Base-by-base conservation (phyloP, 768 basidiomycete species). In the Tylopilus rubrobrunneus region DNA sequence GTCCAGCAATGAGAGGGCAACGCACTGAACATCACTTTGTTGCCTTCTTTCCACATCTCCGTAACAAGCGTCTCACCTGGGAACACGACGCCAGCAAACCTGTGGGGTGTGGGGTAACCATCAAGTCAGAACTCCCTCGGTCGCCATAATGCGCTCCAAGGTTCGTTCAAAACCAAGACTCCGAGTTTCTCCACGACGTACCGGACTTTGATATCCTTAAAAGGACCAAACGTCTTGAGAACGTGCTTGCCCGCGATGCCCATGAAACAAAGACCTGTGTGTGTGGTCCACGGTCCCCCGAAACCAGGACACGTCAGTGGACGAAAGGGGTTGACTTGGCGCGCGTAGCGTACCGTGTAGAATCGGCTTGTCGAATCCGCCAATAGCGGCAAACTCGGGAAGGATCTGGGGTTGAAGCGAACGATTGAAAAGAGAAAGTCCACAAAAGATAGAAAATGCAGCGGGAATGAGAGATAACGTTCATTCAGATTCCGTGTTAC, bases 11-110 rank as follows among this genome's bases (percentile, higher is more conserved):
- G 25, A 53, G 33, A 27, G 40, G 12, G 34, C n/a, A 10, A 80
- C 92, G 67, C 62, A 97, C 93, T 76, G 70, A 99, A 99, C 47
- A 98, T 84, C 51, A 98, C 86, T 72, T 85, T 97, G 56, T 79
- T 71, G 3, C 87, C 90, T 62, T 97, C 93, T 69, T 94, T 97
- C 97, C 97, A 99, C 96, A 98, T 98, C 68, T 92, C 85, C 0
- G 96, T 99, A 14, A 93, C 76, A 49, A 98, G 79, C 2, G 96
- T 98, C 72, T 98, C 94, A 0, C 95, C 96, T 2, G 96, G 97
- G 67, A 87, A 95, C 23, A 98, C 92, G 2, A 92, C 84, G 4
- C 92, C 93, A 0, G 88, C 83, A 70, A 98, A 96, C 33, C 89
- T 89, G 56, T 14, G 37, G 17, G 34, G 23, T 15, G 33, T 11